Base-by-base conservation (phyloP, 192 early-diverging fungal genomes). In the Entomortierella parvispora region DNA sequence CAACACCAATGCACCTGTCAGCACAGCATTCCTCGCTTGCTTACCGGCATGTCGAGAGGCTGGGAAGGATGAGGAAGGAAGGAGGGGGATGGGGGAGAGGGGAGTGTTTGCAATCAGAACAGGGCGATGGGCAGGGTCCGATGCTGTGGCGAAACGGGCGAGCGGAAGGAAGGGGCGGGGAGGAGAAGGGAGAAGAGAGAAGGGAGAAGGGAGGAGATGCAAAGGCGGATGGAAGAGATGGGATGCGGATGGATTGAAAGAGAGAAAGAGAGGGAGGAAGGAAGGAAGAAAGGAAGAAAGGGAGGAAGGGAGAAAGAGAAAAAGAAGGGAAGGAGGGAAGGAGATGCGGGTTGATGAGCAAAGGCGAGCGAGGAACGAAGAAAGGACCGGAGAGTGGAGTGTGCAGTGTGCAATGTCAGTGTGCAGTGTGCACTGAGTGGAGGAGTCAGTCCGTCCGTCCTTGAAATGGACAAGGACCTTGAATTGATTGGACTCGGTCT, bases 31-130 rank as follows among this genome's bases (percentile, higher is more conserved):
- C n/a, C n/a, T n/a, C n/a, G n/a, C n/a, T 12, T 7, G 42, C 58
- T 56, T 56, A 56, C 54, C 54, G 32, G 31, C 54, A 56, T 56
- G 54, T 17, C 20, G 15, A 63, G 20, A 20, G 18, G 20, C n/a
- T 20, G 45, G 60, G 45, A 23, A 10, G 47, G 20, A 49, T 25
- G 28, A 26, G 33, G 43, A 12, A 59, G 25, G 28, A 31, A 37
- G 46, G 28, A 42, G 20, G 20, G 17, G 43, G 18, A 45, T 33
- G 17, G 28, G 29, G 42, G 31, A 44, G 28, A 31, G 59, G 45
- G 29, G 25, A 45, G 58, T 40, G n/a, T 46, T 47, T 23, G 18
- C 20, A 9, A 23, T 59, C 25, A 29, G 34, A 43, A 15, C 18
- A 6, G 42, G 28, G 42, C 5, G 20, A 22, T 49, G n/a, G 10